Evolutionary conservation across 441 rosid genomes (phyloP), one percentile per base, ranked within the genome.

Genomic region (Macaranga tanarius): DNA sequence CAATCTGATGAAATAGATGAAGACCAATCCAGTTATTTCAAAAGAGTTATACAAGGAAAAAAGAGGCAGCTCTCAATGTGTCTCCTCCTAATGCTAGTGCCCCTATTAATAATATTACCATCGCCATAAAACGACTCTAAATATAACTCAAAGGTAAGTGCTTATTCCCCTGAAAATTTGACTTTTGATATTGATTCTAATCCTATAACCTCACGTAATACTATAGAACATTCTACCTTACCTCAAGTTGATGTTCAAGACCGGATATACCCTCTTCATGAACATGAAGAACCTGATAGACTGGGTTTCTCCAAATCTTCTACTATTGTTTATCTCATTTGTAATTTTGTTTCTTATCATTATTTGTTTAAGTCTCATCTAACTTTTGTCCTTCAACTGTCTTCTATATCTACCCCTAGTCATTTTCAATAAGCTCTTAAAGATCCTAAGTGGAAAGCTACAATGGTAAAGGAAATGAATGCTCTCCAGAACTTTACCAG

Each of bases 361-460:
- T 2, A n/a, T 16, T 1, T 60, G 20, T 60, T 44, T 31, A 40
- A 40, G n/a, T 6, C 44, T 40, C 44, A 40, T 6, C 44, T 40
- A 40, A 7, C 44, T 40, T 40, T 60, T 62, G 16, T 47, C 5
- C 20, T 62, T 38, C 20, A 62, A 15, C 38, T 38, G 23, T 40
- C 65, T 20, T 62, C 5, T n/a, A 5, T 2, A 25, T 62, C 48
- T 60, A 62, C 38, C 38, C 48, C 48, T 62, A 38, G 48, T 62
- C 47, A 62, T 62, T 62, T 62, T 38, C 13, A 62, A 25, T 23
- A 62, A 38, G 65, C 50, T n/a, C 20, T 62, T 62, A 11, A 47
- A 38, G 23, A 62, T 38, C 5, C 42, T 19, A 62, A 62, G 50
- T 62, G 65, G 64, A 60, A 60, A 13, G 31, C 1, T 60, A 9